Evolutionary conservation across 2,329 filamentous ascomycete genomes (phyloP).

Genomic region (Ilyonectria robusta): DNA sequence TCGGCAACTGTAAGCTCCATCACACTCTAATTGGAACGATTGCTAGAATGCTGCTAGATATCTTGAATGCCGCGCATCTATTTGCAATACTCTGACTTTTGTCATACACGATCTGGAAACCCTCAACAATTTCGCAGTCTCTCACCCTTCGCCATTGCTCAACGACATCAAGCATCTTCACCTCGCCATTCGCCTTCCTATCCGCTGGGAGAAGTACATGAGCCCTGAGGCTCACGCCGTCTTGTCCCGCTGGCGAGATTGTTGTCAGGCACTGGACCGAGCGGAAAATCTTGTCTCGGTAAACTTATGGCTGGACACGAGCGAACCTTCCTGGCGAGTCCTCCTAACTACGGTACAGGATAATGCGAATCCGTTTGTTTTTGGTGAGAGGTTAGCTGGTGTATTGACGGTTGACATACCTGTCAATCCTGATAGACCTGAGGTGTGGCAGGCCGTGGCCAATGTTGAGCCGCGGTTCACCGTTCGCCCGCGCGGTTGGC

Average conservation of each 20-base stretch:
- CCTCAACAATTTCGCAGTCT: background rate
- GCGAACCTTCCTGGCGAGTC: background rate
- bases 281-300: background rate
- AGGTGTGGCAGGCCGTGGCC: background rate
- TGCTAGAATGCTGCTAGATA: background rate
- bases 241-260: background rate
- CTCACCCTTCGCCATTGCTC: background rate
- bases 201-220: background rate
- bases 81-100: slow-evolving; percentile 3
- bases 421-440: background rate
- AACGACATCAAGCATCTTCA: slow-evolving; percentile 1
- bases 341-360: background rate
- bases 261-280: background rate
- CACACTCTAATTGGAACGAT: background rate
- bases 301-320: slow-evolving; percentile 3
- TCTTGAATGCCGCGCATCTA: slow-evolving; percentile 5
- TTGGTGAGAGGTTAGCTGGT: slow-evolving; percentile 5
- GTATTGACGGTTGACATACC: slow-evolving; percentile 6
- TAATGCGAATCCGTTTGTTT: slow-evolving; percentile 11
- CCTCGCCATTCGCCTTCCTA: background rate
- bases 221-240: background rate
- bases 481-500: background rate
- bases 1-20: background rate
- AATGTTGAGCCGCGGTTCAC: background rate
- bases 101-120: slow-evolving; percentile 2